Conservation (phyloP, 441 rosid genomes). For the Erodium chrysanthum region DNA sequence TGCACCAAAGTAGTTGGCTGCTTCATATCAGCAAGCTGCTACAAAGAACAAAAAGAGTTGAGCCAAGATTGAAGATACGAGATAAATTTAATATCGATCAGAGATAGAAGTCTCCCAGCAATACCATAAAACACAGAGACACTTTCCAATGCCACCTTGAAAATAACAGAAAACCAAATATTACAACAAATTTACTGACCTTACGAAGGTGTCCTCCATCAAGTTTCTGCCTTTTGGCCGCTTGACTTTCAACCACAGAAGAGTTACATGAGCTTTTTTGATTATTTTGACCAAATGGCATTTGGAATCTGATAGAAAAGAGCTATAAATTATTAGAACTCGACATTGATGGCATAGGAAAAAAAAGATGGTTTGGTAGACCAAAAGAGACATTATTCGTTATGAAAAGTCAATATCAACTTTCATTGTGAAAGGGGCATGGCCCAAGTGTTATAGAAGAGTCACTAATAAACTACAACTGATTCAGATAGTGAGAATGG, state of each 20-base stretch:
- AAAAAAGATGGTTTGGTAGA: not conserved
- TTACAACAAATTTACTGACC: slow-evolving; percentile 28
- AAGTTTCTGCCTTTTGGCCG: slow-evolving; percentile 87
- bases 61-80: not conserved
- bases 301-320: slow-evolving; percentile 38
- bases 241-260: slow-evolving; percentile 64
- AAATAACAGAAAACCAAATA: slow-evolving; percentile 12
- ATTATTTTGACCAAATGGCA: slow-evolving; percentile 27
- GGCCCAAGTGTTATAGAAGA: not conserved
- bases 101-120: not conserved
- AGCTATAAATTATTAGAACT: slow-evolving; percentile 9
- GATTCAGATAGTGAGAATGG: not conserved
- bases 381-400: not conserved
- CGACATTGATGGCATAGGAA: not conserved
- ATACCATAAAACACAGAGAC: not conserved
- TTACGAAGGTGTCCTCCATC: slow-evolving; percentile 73
- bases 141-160: slow-evolving; percentile 11
- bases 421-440: not conserved
- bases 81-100: not conserved
- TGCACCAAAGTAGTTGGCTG: slow-evolving; percentile 62
- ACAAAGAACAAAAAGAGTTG: slow-evolving; percentile 12
- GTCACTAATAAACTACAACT: not conserved
- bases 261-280: slow-evolving; percentile 35
- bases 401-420: not conserved
- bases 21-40: slow-evolving; percentile 58